Conservation (phyloP, 1,139 yeast genomes). For the Nadsonia starkeyi-henricii region DNA sequence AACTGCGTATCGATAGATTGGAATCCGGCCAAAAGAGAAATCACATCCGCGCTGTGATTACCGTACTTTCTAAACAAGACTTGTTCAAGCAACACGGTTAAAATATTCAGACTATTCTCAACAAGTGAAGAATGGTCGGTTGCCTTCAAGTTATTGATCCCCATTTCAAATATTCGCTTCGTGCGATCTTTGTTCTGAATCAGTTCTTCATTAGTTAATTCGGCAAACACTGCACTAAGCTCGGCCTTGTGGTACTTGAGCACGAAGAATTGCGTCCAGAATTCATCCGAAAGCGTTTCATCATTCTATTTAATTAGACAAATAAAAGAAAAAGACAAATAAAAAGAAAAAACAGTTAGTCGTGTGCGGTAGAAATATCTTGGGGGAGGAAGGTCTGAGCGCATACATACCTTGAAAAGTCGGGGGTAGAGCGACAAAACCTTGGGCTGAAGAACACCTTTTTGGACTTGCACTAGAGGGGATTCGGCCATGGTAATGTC, state of each 20-base stretch:
- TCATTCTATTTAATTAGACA: slow-evolving; percentile 7
- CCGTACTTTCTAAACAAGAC: slow-evolving; percentile 20
- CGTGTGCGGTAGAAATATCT: too few species aligned
- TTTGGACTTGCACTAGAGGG: slow-evolving; percentile 25
- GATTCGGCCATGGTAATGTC: slow-evolving; percentile 15
- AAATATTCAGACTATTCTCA: slow-evolving; percentile 11
- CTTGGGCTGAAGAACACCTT: slow-evolving; percentile 23
- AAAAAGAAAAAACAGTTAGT: too few species aligned
- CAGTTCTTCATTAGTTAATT: slow-evolving; percentile 16
- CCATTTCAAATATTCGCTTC: slow-evolving; percentile 18
- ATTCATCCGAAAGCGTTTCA: slow-evolving; percentile 16
- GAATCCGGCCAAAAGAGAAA: slow-evolving; percentile 24
- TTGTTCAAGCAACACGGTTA: slow-evolving; percentile 19
- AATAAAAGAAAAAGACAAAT: too few species aligned
- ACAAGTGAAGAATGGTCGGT: slow-evolving; percentile 8
- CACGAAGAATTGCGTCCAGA: slow-evolving; percentile 28
- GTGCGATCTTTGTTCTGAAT: slow-evolving; percentile 14
- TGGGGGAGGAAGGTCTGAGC: too few species aligned
- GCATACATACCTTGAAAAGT: slow-evolving; percentile 20
- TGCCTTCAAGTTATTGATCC: slow-evolving; percentile 14
- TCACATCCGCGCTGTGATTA: slow-evolving; percentile 21
- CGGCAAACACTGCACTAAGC: slow-evolving; percentile 14
- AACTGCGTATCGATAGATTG: slow-evolving; percentile 22
- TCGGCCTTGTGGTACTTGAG: slow-evolving; percentile 20
- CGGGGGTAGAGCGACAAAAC: slow-evolving; percentile 23